phyloP scores from a whole-genome alignment of 2,329 filamentous ascomycete species.

The Neocatenulostroma microsporum region DNA sequence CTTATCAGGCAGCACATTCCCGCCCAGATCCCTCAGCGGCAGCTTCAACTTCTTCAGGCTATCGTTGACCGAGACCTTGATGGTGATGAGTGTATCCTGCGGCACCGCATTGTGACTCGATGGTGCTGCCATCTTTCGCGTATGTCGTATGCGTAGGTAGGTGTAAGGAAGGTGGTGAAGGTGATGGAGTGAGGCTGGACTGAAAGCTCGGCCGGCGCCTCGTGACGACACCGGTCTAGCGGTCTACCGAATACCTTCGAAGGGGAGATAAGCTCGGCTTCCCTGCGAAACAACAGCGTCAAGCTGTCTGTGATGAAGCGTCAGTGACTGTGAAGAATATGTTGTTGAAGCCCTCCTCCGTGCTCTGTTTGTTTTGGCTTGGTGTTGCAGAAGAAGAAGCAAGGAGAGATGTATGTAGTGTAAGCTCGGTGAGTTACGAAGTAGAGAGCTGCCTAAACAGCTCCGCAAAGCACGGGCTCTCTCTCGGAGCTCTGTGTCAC shows the following conservation, averaged over 20 bases:
- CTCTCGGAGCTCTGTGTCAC: too few relatives aligned
- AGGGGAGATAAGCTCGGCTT: slow-evolving; percentile 1
- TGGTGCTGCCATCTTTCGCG: slow-evolving; percentile 6
- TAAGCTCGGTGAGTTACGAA: too few relatives aligned
- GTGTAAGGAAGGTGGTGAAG: slow-evolving; percentile 4
- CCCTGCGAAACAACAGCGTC: background rate
- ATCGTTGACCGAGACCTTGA: slow-evolving; percentile 77
- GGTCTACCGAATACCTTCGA: too few relatives aligned
- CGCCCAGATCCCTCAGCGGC: slow-evolving; percentile 73
- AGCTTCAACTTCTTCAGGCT: slow-evolving; percentile 78
- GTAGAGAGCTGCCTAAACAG: too few relatives aligned
- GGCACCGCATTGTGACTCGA: slow-evolving; percentile 5
- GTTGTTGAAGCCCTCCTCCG: too few relatives aligned
- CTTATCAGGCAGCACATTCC: slow-evolving; percentile 68
- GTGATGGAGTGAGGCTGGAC: slow-evolving; percentile 4
- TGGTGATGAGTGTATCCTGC: slow-evolving; percentile 63
- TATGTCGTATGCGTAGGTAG: background rate
- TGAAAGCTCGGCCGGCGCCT: background rate
- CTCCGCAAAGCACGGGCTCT: too few relatives aligned
- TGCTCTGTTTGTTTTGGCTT: too few relatives aligned
- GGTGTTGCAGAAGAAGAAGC: too few relatives aligned
- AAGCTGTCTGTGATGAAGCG: too few relatives aligned
- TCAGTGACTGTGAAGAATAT: too few relatives aligned
- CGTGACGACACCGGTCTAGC: background rate
- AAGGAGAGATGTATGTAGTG: too few relatives aligned